Base-by-base conservation (phyloP, 1,284 basidiomycete genomes). In the Megacollybia platyphylla region DNA sequence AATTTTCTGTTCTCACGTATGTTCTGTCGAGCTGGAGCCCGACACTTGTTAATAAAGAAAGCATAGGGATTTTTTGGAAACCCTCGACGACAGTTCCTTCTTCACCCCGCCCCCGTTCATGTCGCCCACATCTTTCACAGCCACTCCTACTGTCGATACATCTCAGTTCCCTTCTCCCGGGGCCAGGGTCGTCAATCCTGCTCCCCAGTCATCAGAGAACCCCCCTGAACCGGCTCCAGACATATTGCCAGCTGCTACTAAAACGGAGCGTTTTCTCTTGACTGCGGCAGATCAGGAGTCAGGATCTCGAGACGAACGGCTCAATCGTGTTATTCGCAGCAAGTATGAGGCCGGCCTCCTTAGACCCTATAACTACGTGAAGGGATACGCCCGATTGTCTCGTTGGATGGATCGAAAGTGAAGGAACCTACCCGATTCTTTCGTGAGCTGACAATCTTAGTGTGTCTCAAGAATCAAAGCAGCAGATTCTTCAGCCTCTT, bases 311-410 rank as follows among this genome's bases (percentile, higher is more conserved):
- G 88, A 94, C 49, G 88, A 96, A 51, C 80, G 93, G 1, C 64
- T 98, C 32, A 87, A 85, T 46, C 75, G 87, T 47, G 94, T 98
- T 49, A 97, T 97, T 53, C 79, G 87, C 50, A 92, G 88, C 54
- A 97, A 97, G 62, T 97, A 96, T 62, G 93, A 97, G 57, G 94
- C 93, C 1, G 94, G 93, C 0, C 60, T 98, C 35, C 63, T 97
- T 47, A 90, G 90, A 54, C 94, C 94, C 0, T 97, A 96, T 57
- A 94, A 97, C 62, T 96, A 97, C 57, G 90, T 94, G 46, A 91
- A 90, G 56, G 91, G 91, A 0, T 94, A 94, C 56, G 85, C 88
- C 15, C 68, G 91, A 43, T 64, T 94, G 51, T 87, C 82, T 46
- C 71, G 86, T 40, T 97, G 93, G 92, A 96, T 97, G 90, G 92